These are phyloP conservation scores for Geotrichum candidum DNA, from an alignment of 1,139 yeast species.

Conservation along the genomic window DNA sequence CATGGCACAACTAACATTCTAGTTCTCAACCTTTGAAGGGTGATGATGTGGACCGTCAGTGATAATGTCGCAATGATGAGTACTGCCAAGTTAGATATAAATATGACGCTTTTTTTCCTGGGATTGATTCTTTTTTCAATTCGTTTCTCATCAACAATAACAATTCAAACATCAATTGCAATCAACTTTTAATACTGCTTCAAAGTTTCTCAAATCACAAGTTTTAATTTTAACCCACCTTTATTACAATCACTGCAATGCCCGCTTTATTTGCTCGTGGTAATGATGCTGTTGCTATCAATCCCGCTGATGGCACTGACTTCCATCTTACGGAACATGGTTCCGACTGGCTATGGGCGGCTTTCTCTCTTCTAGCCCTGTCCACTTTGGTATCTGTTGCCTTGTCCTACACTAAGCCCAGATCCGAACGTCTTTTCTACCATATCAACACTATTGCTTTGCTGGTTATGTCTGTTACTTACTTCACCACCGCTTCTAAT, in stretches of 20 bases:
- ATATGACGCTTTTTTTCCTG: no score
- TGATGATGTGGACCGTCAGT: no score
- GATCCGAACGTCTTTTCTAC: conserved; percentile 41
- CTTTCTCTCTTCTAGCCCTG: conserved; percentile 35
- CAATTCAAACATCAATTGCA: no score
- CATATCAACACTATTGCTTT: conserved; percentile 45
- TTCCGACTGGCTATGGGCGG: conserved; percentile 70
- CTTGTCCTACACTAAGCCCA: conserved; percentile 38
- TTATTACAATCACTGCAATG: not conserved
- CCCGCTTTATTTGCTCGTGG: conserved; percentile 17
- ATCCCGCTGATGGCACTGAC: conserved; percentile 41
- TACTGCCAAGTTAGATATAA: no score
- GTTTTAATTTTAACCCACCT: no score
- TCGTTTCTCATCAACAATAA: no score
- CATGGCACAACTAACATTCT: no score
- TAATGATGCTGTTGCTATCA: conserved; percentile 48
- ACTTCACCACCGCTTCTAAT: conserved; percentile 61
- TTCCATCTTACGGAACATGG: conserved; percentile 55
- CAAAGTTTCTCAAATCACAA: no score
- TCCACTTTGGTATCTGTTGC: conserved; percentile 14
- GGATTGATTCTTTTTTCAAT: no score
- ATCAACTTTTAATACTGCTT: no score
- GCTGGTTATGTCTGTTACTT: conserved; percentile 46
- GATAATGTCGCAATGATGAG: no score
- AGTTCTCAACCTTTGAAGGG: no score